Evolutionary conservation across 2,329 filamentous ascomycete species (phyloP).

Genomic region (Fusarium concolor): DNA sequence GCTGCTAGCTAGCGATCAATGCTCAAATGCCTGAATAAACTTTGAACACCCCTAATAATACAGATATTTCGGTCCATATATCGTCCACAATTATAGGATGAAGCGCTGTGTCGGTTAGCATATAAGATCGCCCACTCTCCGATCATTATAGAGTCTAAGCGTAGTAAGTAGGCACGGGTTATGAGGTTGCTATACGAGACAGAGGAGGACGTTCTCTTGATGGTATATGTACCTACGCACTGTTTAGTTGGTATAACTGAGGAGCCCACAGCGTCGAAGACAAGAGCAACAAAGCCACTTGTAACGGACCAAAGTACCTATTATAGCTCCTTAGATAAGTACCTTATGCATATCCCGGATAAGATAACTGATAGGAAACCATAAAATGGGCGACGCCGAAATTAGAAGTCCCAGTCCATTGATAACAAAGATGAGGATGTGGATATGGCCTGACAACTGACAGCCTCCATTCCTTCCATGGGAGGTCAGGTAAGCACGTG

Average conservation of each 20-base stretch:
- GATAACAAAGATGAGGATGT: slow-evolving; percentile 4
- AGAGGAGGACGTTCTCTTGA: not conserved
- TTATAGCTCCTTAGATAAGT: not conserved
- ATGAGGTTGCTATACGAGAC: not conserved
- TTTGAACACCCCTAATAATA: not conserved
- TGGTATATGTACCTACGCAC: too few relatives aligned
- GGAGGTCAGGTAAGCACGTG: not conserved
- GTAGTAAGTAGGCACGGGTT: slow-evolving; percentile 1
- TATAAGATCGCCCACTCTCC: slow-evolving; percentile 6
- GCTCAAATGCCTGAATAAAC: not conserved
- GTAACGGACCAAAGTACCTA: not conserved
- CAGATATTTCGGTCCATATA: slow-evolving; percentile 1
- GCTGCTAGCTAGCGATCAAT: not conserved
- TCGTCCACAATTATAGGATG: slow-evolving; percentile 4
- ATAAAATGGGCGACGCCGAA: slow-evolving; percentile 5
- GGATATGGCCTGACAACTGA: slow-evolving; percentile 4
- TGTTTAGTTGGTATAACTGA: not conserved
- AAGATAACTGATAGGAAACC: not conserved
- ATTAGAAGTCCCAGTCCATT: slow-evolving; percentile 9
- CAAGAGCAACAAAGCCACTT: not conserved
- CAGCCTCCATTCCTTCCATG: slow-evolving; percentile 8
- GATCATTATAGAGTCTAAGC: not conserved
- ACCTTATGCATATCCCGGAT: slow-evolving; percentile 1
- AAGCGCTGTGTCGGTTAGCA: not conserved
- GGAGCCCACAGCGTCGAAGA: not conserved